Evolutionary conservation across 225 moss, liverwort and hornwort genomes (phyloP), one percentile per base, ranked within the genome.

Genomic region (Polytrichum formosum): DNA sequence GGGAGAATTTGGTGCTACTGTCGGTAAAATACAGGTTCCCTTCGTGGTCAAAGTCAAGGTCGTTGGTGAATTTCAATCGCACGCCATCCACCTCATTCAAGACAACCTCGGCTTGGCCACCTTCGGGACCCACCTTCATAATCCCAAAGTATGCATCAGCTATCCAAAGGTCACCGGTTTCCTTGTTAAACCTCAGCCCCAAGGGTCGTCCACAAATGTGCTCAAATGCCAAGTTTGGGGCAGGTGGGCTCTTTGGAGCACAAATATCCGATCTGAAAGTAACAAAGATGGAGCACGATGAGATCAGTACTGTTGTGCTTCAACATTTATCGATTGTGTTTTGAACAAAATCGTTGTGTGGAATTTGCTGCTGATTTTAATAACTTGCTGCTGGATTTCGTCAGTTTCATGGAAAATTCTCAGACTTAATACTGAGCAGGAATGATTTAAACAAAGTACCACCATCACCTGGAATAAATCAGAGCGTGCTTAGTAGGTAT

Each of bases 11-110:
- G 53, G 68, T 74, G 79, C 96, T 97, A 78, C 93, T 93, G 83
- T 93, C 96, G 8, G 92, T 92, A 78, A 97, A 94, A 27, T 92
- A 97, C 18, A 97, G 26, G 55, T 87, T 85, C 64, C 96, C 96
- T 23, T 93, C 90, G 23, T 92, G 78, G 62, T 94, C 93, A 54
- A 97, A 85, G 70, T 92, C 96, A 54, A 97, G 75, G 72, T 93
- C 96, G 64, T 97, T 97, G 54, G 74, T 54, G 68, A 96, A 92
- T 35, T 61, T 63, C 28, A 90, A 29, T 28, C 79, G 84, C 56
- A 85, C 77, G 53, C 91, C 93, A 54, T 90, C 86, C 31, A 83
- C 89, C 65, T 84, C 83, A 35, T 77, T 66, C 25, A 85, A 54
- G 46, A 96, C 66, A 13, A 84, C 56, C 81, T 90, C 87, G 54